Evolutionary conservation across 805 yeast genomes (phyloP).

Genomic region (Nakazawaea ernobii): DNA sequence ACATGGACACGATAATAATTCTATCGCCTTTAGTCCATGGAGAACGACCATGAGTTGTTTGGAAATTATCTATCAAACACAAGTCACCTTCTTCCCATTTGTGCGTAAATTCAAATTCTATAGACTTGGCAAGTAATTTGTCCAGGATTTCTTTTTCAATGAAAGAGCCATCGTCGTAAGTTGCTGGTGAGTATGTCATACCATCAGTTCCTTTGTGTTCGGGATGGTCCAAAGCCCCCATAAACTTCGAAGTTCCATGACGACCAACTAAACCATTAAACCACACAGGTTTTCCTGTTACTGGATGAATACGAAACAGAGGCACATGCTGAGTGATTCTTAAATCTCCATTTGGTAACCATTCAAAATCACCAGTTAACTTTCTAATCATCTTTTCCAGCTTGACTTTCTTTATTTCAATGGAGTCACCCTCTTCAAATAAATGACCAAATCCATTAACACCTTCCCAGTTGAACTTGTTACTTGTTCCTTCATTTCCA

Average conservation of each 20-base stretch:
- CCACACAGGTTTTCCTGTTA: constrained; percentile 3
- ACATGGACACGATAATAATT: constrained; percentile 29
- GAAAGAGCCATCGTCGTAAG: constrained; percentile 18
- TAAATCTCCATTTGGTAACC: constrained; percentile 22
- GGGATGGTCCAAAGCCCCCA: background rate
- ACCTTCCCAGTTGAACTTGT: constrained; percentile 21
- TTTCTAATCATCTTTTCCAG: constrained; percentile 20
- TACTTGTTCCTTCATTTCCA: constrained; percentile 13
- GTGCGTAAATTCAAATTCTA: constrained; percentile 22
- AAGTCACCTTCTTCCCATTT: constrained; percentile 28
- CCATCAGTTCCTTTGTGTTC: background rate
- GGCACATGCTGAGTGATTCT: constrained; percentile 22
- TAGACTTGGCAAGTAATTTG: constrained; percentile 14
- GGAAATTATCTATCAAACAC: constrained; percentile 28
- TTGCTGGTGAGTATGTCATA: background rate
- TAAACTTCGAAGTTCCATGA: background rate
- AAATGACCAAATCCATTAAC: constrained; percentile 26
- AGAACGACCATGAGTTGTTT: constrained; percentile 28
- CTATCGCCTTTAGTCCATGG: constrained; percentile 26
- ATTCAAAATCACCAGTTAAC: constrained; percentile 22
- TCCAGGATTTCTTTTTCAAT: constrained; percentile 18
- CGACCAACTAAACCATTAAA: constrained; percentile 7
- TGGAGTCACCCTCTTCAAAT: constrained; percentile 18
- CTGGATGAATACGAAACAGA: constrained; percentile 4
- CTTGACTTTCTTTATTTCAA: constrained; percentile 20